phyloP scores from a whole-genome alignment of 495 filamentous ascomycete genomes.

The Lindgomyces ingoldianus region DNA sequence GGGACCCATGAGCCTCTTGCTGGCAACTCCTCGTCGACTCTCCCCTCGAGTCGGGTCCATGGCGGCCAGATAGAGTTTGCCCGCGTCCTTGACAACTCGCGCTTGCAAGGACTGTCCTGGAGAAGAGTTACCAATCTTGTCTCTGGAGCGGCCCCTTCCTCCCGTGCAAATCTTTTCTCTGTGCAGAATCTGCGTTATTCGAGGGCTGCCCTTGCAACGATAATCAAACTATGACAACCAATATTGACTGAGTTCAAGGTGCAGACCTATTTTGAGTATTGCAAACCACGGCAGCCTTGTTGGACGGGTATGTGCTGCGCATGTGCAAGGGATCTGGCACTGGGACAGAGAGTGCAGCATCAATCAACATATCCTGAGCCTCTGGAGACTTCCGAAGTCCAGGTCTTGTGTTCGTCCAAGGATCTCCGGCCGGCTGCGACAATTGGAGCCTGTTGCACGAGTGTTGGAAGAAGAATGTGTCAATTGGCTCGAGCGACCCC shows the following conservation, averaged over 20 bases:
- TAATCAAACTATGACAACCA: conserved; percentile 3
- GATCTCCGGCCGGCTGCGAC: conserved; percentile 6
- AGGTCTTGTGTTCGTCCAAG: neutral
- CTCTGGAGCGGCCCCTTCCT: conserved; percentile 19
- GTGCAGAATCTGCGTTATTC: neutral
- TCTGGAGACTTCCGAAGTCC: no score
- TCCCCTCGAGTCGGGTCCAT: conserved; percentile 10
- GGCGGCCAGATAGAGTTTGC: conserved; percentile 25
- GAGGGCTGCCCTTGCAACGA: conserved; percentile 11
- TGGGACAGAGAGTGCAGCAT: neutral
- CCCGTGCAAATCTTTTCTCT: conserved; percentile 25
- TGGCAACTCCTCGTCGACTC: conserved; percentile 6
- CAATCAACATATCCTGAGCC: neutral
- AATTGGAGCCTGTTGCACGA: conserved; percentile 7
- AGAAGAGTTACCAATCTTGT: conserved; percentile 3
- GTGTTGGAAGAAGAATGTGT: neutral
- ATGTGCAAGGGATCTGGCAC: conserved; percentile 5
- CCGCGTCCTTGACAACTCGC: conserved; percentile 15
- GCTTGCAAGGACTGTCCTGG: conserved; percentile 24
- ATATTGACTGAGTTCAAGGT: neutral
- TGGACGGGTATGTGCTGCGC: neutral
- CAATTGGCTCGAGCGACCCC: conserved; percentile 12
- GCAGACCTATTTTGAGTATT: conserved; percentile 5
- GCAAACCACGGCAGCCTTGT: conserved; percentile 3
- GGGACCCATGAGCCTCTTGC: conserved; percentile 13